Percentiles rank a stretch among this genome's conserved stretches.
These are phyloP conservation scores for Paraphaeosphaeria minitans DNA, from an alignment of 2,329 filamentous ascomycete genomes.

Conservation along the genomic window DNA sequence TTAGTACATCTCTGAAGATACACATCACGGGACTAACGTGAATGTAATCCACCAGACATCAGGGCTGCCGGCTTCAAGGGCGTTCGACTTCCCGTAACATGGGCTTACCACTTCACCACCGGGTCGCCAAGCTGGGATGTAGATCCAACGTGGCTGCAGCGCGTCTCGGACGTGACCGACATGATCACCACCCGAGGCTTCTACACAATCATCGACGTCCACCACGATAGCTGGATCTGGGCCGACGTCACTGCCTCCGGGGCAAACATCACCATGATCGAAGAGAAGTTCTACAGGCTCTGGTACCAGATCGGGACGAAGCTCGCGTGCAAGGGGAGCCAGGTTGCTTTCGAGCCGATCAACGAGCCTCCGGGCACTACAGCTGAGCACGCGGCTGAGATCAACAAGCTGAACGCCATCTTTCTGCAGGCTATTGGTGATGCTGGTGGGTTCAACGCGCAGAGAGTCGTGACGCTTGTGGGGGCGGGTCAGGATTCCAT, in stretches of 20 bases:
- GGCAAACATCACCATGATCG: constrained; percentile 58
- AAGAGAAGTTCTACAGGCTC: constrained; percentile 61
- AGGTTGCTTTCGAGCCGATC: constrained; percentile 63
- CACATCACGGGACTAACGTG: neutral
- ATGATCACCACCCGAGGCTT: constrained; percentile 58
- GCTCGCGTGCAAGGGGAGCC: constrained; percentile 60
- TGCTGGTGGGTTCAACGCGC: constrained; percentile 60
- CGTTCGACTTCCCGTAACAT: constrained; percentile 65
- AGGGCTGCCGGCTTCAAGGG: constrained; percentile 62
- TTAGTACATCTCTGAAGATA: neutral
- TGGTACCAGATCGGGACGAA: constrained; percentile 64
- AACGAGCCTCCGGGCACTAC: constrained; percentile 61
- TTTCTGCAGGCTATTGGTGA: constrained; percentile 61
- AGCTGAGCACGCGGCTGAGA: constrained; percentile 54
- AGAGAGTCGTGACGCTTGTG: constrained; percentile 62
- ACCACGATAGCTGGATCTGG: constrained; percentile 66
- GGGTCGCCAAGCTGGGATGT: constrained; percentile 60
- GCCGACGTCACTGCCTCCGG: constrained; percentile 55
- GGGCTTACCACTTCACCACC: constrained; percentile 61
- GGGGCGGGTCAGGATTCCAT: constrained; percentile 57
- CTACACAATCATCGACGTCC: constrained; percentile 62
- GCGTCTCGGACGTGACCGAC: constrained; percentile 63
- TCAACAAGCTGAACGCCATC: constrained; percentile 63
- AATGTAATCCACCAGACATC: constrained; percentile 35
- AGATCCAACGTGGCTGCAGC: constrained; percentile 60